Conservation (phyloP, 2,329 filamentous ascomycete genomes). For the Cladophialophora carrionii region DNA sequence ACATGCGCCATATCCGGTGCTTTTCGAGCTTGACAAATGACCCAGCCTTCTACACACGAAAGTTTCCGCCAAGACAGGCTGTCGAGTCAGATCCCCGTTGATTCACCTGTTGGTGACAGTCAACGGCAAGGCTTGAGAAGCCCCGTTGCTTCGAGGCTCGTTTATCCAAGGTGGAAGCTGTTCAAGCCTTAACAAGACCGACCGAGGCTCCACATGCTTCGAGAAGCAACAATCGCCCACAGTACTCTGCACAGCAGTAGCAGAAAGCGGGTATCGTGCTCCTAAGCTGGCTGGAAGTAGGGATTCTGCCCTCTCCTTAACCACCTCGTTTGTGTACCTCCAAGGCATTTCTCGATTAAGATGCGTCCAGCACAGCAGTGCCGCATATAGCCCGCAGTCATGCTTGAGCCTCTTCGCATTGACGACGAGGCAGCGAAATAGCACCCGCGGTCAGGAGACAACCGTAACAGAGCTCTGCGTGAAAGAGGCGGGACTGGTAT, state of each 20-base stretch:
- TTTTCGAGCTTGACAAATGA: background rate
- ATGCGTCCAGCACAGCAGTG: background rate
- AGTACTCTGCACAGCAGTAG: background rate
- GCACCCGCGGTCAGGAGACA: background rate
- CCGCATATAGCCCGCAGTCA: no score
- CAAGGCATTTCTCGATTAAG: background rate
- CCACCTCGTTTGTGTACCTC: no score
- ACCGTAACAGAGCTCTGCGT: background rate
- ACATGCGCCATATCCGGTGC: background rate
- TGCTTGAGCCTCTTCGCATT: background rate
- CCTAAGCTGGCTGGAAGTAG: background rate
- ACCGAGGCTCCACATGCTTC: background rate
- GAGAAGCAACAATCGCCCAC: background rate
- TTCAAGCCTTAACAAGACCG: background rate
- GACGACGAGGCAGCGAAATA: background rate
- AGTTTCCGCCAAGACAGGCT: background rate
- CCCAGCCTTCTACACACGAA: background rate
- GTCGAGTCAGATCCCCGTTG: background rate
- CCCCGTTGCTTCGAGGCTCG: background rate
- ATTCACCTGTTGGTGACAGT: background rate
- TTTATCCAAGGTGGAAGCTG: background rate
- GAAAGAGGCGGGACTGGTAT: background rate
- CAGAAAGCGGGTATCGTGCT: background rate
- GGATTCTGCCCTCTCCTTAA: background rate
- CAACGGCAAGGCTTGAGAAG: background rate